Conservation (phyloP, 441 rosid species). For the Brassica hybrid region DNA sequence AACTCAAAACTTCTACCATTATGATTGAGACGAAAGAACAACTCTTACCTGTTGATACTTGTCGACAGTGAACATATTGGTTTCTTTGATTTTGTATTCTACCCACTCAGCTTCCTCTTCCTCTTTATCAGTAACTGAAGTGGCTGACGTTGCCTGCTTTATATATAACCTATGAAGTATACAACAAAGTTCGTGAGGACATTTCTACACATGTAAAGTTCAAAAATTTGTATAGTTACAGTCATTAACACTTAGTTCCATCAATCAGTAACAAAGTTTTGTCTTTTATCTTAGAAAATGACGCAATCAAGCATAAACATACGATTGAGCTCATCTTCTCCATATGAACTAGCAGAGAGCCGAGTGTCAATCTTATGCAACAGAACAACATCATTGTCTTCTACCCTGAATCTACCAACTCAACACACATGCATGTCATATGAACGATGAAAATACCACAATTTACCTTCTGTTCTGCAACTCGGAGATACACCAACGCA, state of each 20-base stretch:
- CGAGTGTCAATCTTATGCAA: slow-evolving; percentile 70
- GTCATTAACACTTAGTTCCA: not conserved
- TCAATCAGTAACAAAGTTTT: not conserved
- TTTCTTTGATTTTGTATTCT: slow-evolving; percentile 90
- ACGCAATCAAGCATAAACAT: slow-evolving; percentile 95
- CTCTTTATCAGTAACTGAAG: slow-evolving; percentile 53
- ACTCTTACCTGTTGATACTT: slow-evolving; percentile 82
- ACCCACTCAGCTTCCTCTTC: slow-evolving; percentile 85
- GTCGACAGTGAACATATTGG: slow-evolving; percentile 91
- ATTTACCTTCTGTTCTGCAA: not conserved
- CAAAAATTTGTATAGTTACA: not conserved
- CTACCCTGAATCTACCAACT: not conserved
- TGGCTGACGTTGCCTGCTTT: slow-evolving; percentile 67
- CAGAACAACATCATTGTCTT: slow-evolving; percentile 28
- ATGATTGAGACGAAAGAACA: not conserved
- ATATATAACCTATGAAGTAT: slow-evolving; percentile 53
- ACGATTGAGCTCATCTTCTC: slow-evolving; percentile 94
- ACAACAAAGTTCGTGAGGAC: not conserved
- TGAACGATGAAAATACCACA: not conserved
- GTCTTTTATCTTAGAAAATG: slow-evolving; percentile 38
- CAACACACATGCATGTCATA: not conserved
- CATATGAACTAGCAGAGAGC: slow-evolving; percentile 80
- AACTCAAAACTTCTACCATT: slow-evolving; percentile 46
- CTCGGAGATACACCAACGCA: not conserved
- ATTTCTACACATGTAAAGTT: not conserved